Evolutionary conservation across 2,329 filamentous ascomycete species (phyloP), one percentile per base, ranked within the genome.

Genomic region (Exserohilum turcica): DNA sequence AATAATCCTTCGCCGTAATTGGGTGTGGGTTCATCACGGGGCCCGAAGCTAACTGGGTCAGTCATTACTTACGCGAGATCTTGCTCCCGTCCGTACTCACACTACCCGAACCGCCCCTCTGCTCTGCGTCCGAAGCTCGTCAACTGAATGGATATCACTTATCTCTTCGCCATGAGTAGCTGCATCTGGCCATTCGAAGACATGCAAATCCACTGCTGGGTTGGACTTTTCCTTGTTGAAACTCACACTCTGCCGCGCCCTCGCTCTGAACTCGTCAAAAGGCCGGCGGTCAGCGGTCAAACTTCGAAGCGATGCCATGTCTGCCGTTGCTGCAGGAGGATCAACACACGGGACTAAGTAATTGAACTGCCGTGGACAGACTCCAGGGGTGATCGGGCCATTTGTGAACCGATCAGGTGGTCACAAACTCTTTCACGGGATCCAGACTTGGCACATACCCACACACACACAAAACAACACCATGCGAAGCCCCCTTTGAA

Each of bases 1-100:
- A 45, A 9, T 32, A 67, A 31, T 0, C 54, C 52, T 4, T 55
- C 42, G 1, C 46, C 56, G 6, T 32, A 50, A 6, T 50, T 43
- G 13, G 59, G 53, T n/a, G 47, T 19, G 0, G 64, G 60, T 8
- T 51, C 13, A 49, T 70, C 65, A 29, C 31, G 55, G 1, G 65
- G 67, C 9, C 66, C 66, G 42, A 69, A 58, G n/a, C 66, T 71
- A 39, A 8, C 3, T 12, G 8, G 0, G 29, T 66, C n/a, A 66
- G 53, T 24, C 13, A 1, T 16, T 33, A 4, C 6, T 16, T 33
- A 4, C 6, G 3, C 6, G 15, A 10, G 10, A 12, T 12, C 10
- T 15, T 15, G 13, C 28, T 16, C 2, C 9, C n/a, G 8, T 18
- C 8, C 0, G 27, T 51, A 52, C 57, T 54, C 38, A 68, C 66